Percentiles rank a stretch among this genome's conserved stretches.
These are phyloP conservation scores for Pythium aquatile DNA, from an alignment of 352 stramenopile genomes.

Conservation along the genomic window DNA sequence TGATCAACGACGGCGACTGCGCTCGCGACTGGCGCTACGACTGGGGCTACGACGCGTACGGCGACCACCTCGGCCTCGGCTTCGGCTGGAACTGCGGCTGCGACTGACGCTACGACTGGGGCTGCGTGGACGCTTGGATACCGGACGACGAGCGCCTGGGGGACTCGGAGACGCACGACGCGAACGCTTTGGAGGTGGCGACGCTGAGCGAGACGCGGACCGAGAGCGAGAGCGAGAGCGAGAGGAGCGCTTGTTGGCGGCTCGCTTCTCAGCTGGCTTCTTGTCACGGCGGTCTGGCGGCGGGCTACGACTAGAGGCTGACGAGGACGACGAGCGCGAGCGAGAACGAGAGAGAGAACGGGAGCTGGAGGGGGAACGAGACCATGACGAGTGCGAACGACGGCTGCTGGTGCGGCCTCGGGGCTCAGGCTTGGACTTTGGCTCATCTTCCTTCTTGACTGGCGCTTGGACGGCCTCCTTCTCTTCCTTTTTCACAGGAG, in stretches of 20 bases:
- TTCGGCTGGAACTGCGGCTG: constrained; percentile 8
- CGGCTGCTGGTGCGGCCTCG: constrained; percentile 1
- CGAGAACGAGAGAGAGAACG: constrained; percentile 37
- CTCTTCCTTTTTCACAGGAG: constrained; percentile 3
- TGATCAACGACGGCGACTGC: constrained; percentile 8
- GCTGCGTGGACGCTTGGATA: constrained; percentile 15
- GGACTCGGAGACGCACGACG: constrained; percentile 12
- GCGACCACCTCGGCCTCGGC: constrained; percentile 1
- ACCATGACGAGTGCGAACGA: background rate
- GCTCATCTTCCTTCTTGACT: constrained; percentile 10
- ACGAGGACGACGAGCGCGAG: constrained; percentile 30
- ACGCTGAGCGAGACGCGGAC: constrained; percentile 12
- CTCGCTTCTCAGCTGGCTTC: background rate
- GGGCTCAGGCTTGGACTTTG: constrained; percentile 16
- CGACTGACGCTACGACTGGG: constrained; percentile 30
- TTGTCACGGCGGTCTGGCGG: constrained; percentile 8
- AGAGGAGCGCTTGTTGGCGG: background rate
- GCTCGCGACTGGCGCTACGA: constrained; percentile 11
- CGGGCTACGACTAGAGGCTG: constrained; percentile 24
- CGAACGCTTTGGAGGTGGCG: constrained; percentile 18
- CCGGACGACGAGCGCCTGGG: background rate
- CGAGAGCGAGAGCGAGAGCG: background rate
- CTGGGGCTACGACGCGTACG: constrained; percentile 1
- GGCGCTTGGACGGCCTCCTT: background rate
- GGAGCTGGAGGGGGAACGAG: constrained; percentile 21